phyloP scores from a whole-genome alignment of 352 stramenopile genomes.

The Elongisporangium senticosum region DNA sequence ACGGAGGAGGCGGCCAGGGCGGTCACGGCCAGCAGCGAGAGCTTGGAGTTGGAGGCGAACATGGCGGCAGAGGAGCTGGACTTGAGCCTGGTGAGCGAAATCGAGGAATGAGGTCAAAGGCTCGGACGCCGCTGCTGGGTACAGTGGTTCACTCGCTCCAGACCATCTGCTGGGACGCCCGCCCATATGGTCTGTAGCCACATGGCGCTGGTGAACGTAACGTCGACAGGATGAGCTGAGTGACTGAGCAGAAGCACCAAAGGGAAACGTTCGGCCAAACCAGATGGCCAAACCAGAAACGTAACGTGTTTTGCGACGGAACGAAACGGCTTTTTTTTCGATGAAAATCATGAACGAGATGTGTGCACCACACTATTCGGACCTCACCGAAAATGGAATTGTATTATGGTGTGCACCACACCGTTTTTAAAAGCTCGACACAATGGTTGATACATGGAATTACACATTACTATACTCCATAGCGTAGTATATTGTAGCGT shows the following conservation, averaged over 20 bases:
- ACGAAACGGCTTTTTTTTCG: background rate
- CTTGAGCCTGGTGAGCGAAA: background rate
- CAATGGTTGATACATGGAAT: too few relatives aligned
- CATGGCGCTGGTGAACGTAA: background rate
- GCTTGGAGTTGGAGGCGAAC: background rate
- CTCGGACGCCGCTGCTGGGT: background rate
- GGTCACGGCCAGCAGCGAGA: background rate
- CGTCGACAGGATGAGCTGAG: background rate
- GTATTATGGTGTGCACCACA: background rate
- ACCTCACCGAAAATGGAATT: background rate
- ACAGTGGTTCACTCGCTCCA: background rate
- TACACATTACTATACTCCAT: too few relatives aligned
- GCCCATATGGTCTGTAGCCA: background rate
- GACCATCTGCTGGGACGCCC: background rate
- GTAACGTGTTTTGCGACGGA: background rate
- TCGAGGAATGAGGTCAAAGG: background rate
- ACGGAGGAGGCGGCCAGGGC: background rate
- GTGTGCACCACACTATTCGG: background rate
- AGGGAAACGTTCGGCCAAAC: background rate
- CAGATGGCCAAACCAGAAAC: background rate
- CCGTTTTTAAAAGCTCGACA: too few relatives aligned
- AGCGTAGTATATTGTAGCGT: too few relatives aligned
- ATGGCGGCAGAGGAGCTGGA: background rate
- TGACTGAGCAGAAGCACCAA: background rate
- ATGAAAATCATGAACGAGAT: background rate